Base-by-base conservation (phyloP, 495 filamentous ascomycete species). In the Talaromyces nanjingensis region DNA sequence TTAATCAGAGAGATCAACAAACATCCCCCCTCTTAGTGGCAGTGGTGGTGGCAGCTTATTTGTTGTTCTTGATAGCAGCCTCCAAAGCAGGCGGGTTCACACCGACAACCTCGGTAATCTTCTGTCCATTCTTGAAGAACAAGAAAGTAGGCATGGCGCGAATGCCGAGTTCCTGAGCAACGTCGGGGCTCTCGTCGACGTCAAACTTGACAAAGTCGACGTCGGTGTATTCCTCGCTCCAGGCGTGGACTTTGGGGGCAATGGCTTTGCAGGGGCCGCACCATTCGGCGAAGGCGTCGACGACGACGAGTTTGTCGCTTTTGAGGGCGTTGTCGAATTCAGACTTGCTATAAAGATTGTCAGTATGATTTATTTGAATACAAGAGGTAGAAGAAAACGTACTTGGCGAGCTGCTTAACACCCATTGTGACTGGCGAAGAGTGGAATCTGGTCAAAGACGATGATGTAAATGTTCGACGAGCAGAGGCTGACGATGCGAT, bases 101-200 rank as follows among this genome's bases (percentile, higher is more conserved):
- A 63, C 94, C 94, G 31, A 94, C 83, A 60, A 97, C 79, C 27
- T 74, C 80, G 25, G 81, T 71, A 65, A 85, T 80, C 73, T 82
- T 79, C 72, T 89, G 73, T 62, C 90, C 92, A 64, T 87, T 73
- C 82, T 90, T 92, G 84, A 92, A 97, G 68, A 96, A 74, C 22
- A 87, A 64, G 80, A 98, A 97, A 12, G 93, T 97, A 62, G 94
- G 94, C 94, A 98, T 98, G 70, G 94, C 92, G 69, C 90, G 88
- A 78, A 98, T 84, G 66, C 85, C 86, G 62, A 94, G 86, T 70
- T 96, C 86, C 68, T 88, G 83, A 39, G 90, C 88, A 16, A 96
- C 86, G 1, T 89, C 84, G 63, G 87, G 75, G 29, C 93, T 78
- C 65, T 89, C 79, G 75, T 98, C 94, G 65, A 98, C 92, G 77